Conservation (phyloP, 2,329 filamentous ascomycete species). For the Chalara sp. region DNA sequence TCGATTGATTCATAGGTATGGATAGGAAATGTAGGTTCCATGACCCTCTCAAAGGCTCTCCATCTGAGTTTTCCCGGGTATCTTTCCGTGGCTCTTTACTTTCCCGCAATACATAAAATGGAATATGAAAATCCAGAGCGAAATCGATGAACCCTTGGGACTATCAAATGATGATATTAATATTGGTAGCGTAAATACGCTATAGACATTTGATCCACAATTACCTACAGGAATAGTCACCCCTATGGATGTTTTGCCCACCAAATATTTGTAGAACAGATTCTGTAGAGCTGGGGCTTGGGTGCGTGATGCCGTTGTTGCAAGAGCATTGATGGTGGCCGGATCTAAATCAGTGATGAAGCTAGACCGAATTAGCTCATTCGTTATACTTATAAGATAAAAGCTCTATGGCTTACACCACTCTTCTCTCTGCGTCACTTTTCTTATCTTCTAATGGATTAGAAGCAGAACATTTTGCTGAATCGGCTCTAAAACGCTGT, state of each 20-base stretch:
- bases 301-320: slow-evolving; percentile 4
- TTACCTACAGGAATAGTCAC: slow-evolving; percentile 6
- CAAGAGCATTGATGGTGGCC: slow-evolving; percentile 4
- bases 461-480: no score
- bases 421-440: slow-evolving; percentile 6
- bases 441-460: neutral
- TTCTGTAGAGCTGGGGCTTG: slow-evolving; percentile 6
- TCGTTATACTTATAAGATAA: neutral
- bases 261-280: slow-evolving; percentile 9
- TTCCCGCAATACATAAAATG: slow-evolving; percentile 7
- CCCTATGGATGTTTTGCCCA: slow-evolving; percentile 4
- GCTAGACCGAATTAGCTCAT: neutral
- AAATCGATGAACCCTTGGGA: slow-evolving; percentile 5
- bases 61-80: neutral
- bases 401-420: slow-evolving; percentile 2
- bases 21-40: slow-evolving; percentile 7
- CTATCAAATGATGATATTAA: neutral
- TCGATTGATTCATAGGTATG: slow-evolving; percentile 8
- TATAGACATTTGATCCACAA: neutral
- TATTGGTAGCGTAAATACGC: neutral
- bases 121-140: slow-evolving; percentile 8
- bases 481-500: neutral
- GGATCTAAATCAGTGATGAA: slow-evolving; percentile 5
- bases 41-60: slow-evolving; percentile 5
- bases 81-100: slow-evolving; percentile 1